phyloP scores from a whole-genome alignment of 106 monocot species.

The Acanthochlamys bracteata region DNA sequence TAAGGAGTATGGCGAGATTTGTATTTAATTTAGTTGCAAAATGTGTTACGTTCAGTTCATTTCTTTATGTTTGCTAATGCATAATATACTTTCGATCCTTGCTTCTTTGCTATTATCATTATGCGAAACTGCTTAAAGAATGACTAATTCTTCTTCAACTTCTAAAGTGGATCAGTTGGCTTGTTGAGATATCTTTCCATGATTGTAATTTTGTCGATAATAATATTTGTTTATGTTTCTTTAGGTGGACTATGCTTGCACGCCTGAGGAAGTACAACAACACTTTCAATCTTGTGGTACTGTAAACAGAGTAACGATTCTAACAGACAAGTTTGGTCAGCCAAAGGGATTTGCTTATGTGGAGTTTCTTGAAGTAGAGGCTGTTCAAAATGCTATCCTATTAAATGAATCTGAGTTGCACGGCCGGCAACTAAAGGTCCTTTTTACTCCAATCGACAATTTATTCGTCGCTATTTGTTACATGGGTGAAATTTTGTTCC shows the following conservation, averaged over 20 bases:
- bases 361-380: constrained; percentile 46
- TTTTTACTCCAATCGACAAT: background rate
- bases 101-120: too few species aligned
- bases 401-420: constrained; percentile 49
- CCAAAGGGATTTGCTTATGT: constrained; percentile 58
- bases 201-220: too few species aligned
- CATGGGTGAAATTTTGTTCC: background rate
- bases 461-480: background rate
- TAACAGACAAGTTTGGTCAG: constrained; percentile 49
- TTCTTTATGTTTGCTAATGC: too few species aligned
- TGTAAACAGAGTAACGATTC: constrained; percentile 44
- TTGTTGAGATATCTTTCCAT: too few species aligned
- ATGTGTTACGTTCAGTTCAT: too few species aligned
- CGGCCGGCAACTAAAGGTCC: constrained; percentile 44
- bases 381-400: constrained; percentile 44
- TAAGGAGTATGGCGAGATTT: too few species aligned
- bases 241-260: constrained; percentile 51
- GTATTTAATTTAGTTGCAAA: too few species aligned
- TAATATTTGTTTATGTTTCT: background rate
- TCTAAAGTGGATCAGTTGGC: too few species aligned
- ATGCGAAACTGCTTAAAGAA: too few species aligned
- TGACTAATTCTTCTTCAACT: too few species aligned
- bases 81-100: too few species aligned
- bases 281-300: constrained; percentile 55
- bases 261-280: constrained; percentile 50